Conservation (phyloP, 2,329 filamentous ascomycete genomes). For the Cladophialophora chaetospira region DNA sequence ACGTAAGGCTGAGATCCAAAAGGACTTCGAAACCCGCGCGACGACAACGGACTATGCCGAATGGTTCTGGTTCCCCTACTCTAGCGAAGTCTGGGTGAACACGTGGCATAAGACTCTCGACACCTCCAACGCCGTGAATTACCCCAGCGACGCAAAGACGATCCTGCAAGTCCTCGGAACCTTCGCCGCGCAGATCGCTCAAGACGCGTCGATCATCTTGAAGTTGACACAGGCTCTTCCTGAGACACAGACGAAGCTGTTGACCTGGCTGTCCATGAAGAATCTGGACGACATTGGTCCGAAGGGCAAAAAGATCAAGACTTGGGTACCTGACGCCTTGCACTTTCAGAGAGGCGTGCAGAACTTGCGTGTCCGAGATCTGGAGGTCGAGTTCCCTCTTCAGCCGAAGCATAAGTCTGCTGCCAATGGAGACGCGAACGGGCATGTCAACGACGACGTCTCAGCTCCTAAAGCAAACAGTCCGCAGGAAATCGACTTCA, state of each 20-base stretch:
- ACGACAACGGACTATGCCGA: slow-evolving; percentile 50
- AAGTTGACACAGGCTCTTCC: slow-evolving; percentile 20
- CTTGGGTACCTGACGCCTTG: slow-evolving; percentile 48
- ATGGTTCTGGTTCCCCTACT: slow-evolving; percentile 56
- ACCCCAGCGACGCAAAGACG: slow-evolving; percentile 26
- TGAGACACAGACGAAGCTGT: slow-evolving; percentile 26
- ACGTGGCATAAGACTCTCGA: slow-evolving; percentile 44
- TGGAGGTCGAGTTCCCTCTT: slow-evolving; percentile 51
- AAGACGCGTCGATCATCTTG: slow-evolving; percentile 21
- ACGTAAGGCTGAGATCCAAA: slow-evolving; percentile 26
- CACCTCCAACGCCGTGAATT: slow-evolving; percentile 16
- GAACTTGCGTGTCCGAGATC: slow-evolving; percentile 51
- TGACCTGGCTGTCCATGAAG: slow-evolving; percentile 30
- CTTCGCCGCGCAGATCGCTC: slow-evolving; percentile 23
- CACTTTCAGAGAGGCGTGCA: slow-evolving; percentile 53
- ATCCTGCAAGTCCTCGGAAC: slow-evolving; percentile 29
- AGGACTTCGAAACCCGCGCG: slow-evolving; percentile 46
- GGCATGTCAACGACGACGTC: not conserved
- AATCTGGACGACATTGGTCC: slow-evolving; percentile 26
- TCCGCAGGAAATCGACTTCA: slow-evolving; percentile 45
- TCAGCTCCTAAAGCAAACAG: not conserved
- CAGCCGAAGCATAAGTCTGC: slow-evolving; percentile 34
- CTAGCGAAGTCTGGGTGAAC: slow-evolving; percentile 50
- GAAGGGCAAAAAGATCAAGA: slow-evolving; percentile 40
- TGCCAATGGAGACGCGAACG: slow-evolving; percentile 5